Percentiles rank a stretch among this genome's conserved stretches.
Evolutionary conservation across 2,329 filamentous ascomycete genomes (phyloP).

Genomic region (Pseudocercospora fuligena): DNA sequence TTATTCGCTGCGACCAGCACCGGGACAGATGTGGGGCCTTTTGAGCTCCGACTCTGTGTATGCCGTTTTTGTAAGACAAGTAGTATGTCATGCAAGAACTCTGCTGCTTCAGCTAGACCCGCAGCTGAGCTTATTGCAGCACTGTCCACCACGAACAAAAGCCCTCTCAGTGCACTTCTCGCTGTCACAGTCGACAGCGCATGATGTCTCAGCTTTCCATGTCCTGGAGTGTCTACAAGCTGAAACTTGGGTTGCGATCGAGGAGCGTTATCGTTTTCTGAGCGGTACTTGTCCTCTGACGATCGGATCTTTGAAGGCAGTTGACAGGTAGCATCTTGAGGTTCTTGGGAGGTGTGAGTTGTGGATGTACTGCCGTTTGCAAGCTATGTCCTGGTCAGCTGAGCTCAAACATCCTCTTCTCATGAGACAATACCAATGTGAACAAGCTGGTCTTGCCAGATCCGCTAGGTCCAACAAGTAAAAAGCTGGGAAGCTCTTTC

Average conservation of each 20-base stretch:
- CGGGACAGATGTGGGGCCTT: constrained; percentile 65
- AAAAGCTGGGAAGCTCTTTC: constrained; percentile 68
- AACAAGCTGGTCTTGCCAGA: constrained; percentile 87
- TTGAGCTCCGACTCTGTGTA: constrained; percentile 60
- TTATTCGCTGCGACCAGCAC: constrained; percentile 93
- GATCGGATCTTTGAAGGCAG: constrained; percentile 59
- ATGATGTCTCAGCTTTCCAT: constrained; percentile 85
- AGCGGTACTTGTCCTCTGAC: constrained; percentile 67
- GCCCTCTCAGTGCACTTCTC: constrained; percentile 62
- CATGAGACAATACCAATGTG: constrained; percentile 64
- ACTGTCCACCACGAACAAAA: constrained; percentile 90
- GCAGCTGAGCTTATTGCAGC: constrained; percentile 43
- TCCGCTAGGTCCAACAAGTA: constrained; percentile 80
- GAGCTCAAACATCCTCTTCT: neutral
- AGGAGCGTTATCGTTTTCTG: constrained; percentile 65
- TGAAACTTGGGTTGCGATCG: constrained; percentile 70
- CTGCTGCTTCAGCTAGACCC: constrained; percentile 72
- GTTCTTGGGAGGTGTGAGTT: constrained; percentile 68
- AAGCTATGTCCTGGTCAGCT: constrained; percentile 41
- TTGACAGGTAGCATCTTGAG: constrained; percentile 60
- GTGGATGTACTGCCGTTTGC: constrained; percentile 60
- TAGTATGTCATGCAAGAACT: constrained; percentile 89
- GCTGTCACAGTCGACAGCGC: constrained; percentile 58
- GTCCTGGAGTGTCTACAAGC: constrained; percentile 88
- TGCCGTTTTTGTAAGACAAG: constrained; percentile 70